Base-by-base conservation (phyloP, 768 basidiomycete species). In the Russula lepida region DNA sequence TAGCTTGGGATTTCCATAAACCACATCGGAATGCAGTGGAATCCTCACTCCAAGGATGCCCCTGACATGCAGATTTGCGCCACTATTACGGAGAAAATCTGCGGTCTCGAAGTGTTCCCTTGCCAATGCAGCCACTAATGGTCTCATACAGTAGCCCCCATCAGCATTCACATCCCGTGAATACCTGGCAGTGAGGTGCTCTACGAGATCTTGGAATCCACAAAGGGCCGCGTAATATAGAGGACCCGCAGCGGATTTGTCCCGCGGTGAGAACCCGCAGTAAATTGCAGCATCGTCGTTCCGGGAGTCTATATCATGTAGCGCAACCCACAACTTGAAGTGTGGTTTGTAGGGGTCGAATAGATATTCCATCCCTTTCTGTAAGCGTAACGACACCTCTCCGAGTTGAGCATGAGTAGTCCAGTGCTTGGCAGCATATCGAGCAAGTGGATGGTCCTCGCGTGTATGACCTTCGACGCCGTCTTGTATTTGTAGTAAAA, bases 1-100 rank as follows among this genome's bases (percentile, higher is more conserved):
- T 5, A 54, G n/a, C 25, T 39, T 9, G 4, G 28, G 1, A 28
- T 54, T 7, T 19, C 37, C 35, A n/a, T 39, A 27, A 19, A 2
- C n/a, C 2, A 13, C 50, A 21, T n/a, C 32, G 12, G 2, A 13
- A 23, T 33, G 50, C 12, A 51, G 13, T 12, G 21, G n/a, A 9
- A 0, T n/a, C 4, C 2, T 7, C 2, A n/a, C n/a, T n/a, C 1
- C 12, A 13, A 0, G 0, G 0, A 6, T 6, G 12, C 32, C 13
- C 21, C 4, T 5, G 19, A 19, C 5, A 8, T 23, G 1, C 11
- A 8, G 32, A 12, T 21, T 6, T 33, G 32, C 33, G 2, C 50
- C 32, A 13, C 15, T 21, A 32, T 12, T 32, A 23, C 13, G 32
- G 19, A 51, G 50, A 21, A 51, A 15, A 11, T 51, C n/a, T 51